Base-by-base conservation (phyloP, 1,139 yeast species). In the Candida glucosophila region DNA sequence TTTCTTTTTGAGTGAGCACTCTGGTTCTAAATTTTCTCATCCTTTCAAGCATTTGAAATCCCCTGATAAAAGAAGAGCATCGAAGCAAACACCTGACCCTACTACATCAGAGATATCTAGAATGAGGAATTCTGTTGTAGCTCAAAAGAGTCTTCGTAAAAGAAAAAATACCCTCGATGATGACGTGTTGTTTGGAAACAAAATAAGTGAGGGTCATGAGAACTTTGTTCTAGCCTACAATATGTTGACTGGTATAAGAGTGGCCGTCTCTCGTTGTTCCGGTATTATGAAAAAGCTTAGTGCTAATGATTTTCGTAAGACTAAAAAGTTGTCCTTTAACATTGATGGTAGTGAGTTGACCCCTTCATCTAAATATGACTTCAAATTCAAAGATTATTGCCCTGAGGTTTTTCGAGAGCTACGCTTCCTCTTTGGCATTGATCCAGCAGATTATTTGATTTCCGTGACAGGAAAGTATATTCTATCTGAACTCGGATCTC, bases 221-320 rank as follows among this genome's bases (percentile, higher is more conserved):
- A 90, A 88, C 51, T 92, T 80, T 44, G 85, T 86, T 19, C 77
- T 90, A 64, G 98, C 97, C 1, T 92, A 90, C 51, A 86, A 90
- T 51, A 90, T 92, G 96, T 66, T 92, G 31, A 88, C 98, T 0
- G 98, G 99, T 8, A 90, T 92, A 26, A 67, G 98, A 32, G 95
- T 88, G 2, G 92, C 96, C 0, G 97, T 86, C 1, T 82, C 95
- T 7, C 62, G 95, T 31, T 81, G 94, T 42, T 83, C 95, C 1
- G 94, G 94, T 23, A 68, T 80, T 6, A 82, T 85, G 71, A 72
- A 78, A 31, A 77, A 79, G 19, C 57, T 90, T 24, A 67, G 65
- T 2, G 79, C 75, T 26, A 66, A 60, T 9, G 95, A 88, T 49
- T 90, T 88, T 49, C 59, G 55, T 19, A 60, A 73, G 9, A 73